Percentiles rank a stretch among this genome's conserved stretches.
Evolutionary conservation across 371 early-diverging fungal genomes (phyloP).

Genomic region (Zopfochytrium polystomum): DNA sequence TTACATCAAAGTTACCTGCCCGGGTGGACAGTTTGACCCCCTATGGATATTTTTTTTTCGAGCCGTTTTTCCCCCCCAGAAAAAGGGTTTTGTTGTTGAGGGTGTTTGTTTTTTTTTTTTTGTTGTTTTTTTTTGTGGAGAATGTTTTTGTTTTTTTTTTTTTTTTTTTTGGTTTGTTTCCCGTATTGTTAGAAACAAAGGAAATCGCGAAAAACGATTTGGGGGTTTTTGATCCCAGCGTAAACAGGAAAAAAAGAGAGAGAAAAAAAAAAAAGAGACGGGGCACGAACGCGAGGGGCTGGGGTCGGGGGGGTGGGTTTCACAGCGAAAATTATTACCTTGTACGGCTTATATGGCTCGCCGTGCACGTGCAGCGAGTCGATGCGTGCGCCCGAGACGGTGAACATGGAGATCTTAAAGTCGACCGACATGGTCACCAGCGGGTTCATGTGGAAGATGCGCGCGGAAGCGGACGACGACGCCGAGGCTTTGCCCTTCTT

Average conservation of each 20-base stretch:
- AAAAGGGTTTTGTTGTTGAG: too few relatives aligned
- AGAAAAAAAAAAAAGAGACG: too few relatives aligned
- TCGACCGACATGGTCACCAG: conserved; percentile 59
- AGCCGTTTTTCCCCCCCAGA: too few relatives aligned
- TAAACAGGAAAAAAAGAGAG: too few relatives aligned
- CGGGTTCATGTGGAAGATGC: neutral
- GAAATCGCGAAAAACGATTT: neutral
- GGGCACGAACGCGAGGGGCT: too few relatives aligned
- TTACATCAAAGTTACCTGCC: too few relatives aligned
- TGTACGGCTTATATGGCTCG: conserved; percentile 80
- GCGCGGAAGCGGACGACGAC: neutral
- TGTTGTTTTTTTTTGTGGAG: too few relatives aligned
- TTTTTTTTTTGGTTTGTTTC: conserved; percentile 2
- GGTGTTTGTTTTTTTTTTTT: too few relatives aligned
- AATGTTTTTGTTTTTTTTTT: neutral
- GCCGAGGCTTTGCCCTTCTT: neutral
- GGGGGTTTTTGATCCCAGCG: too few relatives aligned
- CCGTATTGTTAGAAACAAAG: neutral
- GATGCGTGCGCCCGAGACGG: conserved; percentile 72
- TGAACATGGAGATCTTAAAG: conserved; percentile 70
- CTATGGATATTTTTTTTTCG: too few relatives aligned
- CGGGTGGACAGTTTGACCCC: too few relatives aligned
- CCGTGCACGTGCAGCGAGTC: conserved; percentile 70
- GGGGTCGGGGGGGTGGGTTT: too few relatives aligned
- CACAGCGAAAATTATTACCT: conserved; percentile 42